Evolutionary conservation across 805 yeast genomes (phyloP).

Genomic region (Yamadazyma philogaea): DNA sequence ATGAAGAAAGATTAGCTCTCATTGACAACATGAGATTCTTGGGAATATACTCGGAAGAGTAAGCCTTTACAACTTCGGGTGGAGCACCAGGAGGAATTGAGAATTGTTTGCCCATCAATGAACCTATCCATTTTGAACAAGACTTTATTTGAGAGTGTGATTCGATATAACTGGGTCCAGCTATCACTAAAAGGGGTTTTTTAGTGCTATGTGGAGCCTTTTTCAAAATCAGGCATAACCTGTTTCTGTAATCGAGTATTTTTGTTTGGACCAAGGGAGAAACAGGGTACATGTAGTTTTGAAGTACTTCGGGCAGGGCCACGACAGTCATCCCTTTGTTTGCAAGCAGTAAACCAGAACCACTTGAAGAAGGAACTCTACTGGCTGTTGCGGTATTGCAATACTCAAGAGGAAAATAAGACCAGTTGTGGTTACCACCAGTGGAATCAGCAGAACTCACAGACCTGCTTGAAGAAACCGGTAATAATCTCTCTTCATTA

Average conservation of each 20-base stretch:
- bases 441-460: conserved; percentile 8
- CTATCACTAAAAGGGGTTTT: conserved; percentile 30
- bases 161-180: conserved; percentile 37
- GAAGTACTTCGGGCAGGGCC: conserved; percentile 45
- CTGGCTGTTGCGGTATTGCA: not conserved
- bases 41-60: conserved; percentile 7
- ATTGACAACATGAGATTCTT: conserved; percentile 26
- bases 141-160: conserved; percentile 31
- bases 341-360: conserved; percentile 20
- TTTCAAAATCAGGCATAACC: conserved; percentile 18
- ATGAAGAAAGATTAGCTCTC: conserved; percentile 36
- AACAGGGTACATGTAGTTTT: conserved; percentile 36
- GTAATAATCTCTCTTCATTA: not conserved
- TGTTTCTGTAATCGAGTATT: conserved; percentile 28
- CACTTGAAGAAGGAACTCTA: conserved; percentile 7
- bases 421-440: not conserved
- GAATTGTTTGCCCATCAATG: conserved; percentile 16
- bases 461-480: conserved; percentile 6
- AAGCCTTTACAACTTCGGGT: conserved; percentile 6
- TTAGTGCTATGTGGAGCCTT: not conserved
- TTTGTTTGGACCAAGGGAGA: conserved; percentile 24
- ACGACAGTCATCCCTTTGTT: conserved; percentile 36
- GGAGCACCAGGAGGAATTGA: not conserved
- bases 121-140: conserved; percentile 43
- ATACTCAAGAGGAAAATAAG: conserved; percentile 5